A percentile compares a stretch with the other conserved stretches of the same genome.
phyloP scores from a whole-genome alignment of 495 filamentous ascomycete genomes.

The Aspergillus wentii region DNA sequence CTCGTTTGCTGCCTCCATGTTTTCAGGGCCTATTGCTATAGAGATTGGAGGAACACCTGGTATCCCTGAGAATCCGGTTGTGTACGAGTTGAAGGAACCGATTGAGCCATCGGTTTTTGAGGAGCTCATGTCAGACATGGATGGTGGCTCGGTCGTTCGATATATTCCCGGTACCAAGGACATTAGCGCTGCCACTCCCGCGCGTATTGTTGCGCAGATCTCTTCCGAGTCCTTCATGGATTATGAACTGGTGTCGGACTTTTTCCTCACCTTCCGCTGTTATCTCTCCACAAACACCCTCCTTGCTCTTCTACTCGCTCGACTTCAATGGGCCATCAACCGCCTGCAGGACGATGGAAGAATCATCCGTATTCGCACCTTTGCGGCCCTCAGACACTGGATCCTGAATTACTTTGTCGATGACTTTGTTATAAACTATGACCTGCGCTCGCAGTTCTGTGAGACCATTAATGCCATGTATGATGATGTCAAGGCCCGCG shows the following conservation, averaged over 20 bases:
- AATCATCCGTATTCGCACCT: slow-evolving; percentile 89
- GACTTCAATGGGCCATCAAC: slow-evolving; percentile 82
- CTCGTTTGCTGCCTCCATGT: slow-evolving; percentile 37
- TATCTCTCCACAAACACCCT: slow-evolving; percentile 76
- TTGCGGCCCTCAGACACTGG: slow-evolving; percentile 96
- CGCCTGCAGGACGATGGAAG: slow-evolving; percentile 78
- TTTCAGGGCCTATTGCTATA: slow-evolving; percentile 44
- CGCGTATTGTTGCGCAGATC: slow-evolving; percentile 93
- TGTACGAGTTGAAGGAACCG: slow-evolving; percentile 41
- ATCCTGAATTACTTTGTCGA: slow-evolving; percentile 97
- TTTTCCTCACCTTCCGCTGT: slow-evolving; percentile 90
- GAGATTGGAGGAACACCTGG: slow-evolving; percentile 28
- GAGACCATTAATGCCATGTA: slow-evolving; percentile 74
- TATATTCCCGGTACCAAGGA: slow-evolving; percentile 67
- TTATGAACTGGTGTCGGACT: slow-evolving; percentile 95
- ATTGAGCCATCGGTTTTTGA: slow-evolving; percentile 69
- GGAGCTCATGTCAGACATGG: slow-evolving; percentile 61
- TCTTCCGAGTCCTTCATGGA: slow-evolving; percentile 94
- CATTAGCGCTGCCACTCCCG: slow-evolving; percentile 85
- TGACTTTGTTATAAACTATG: slow-evolving; percentile 84
- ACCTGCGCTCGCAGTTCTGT: slow-evolving; percentile 77
- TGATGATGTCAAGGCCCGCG: slow-evolving; percentile 49
- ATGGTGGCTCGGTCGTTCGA: slow-evolving; percentile 79
- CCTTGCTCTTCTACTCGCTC: slow-evolving; percentile 74
- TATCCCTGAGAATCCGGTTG: slow-evolving; percentile 29